A percentile compares a stretch with the other conserved stretches of the same genome.
Evolutionary conservation across 345 rosid species (phyloP).

Genomic region (Kernera saxatilis): DNA sequence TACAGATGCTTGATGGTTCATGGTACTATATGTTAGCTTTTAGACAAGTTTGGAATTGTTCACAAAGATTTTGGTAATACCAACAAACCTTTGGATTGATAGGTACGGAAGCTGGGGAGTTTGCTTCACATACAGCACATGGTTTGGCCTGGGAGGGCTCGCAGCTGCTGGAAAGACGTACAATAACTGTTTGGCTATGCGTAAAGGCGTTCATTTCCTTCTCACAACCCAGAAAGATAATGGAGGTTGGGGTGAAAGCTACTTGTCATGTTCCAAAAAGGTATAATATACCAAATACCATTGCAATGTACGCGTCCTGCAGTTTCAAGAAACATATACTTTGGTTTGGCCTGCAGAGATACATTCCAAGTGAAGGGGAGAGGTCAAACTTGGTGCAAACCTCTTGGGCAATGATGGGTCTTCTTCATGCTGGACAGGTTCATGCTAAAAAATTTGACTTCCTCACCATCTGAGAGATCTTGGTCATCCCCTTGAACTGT

Average conservation of each 20-base stretch:
- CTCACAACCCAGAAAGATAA: constrained; percentile 30
- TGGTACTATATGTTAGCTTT: constrained; percentile 26
- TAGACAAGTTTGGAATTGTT: background rate
- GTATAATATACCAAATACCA: constrained; percentile 5
- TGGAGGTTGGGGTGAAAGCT: constrained; percentile 39
- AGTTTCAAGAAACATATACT: background rate
- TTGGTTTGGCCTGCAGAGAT: constrained; percentile 26
- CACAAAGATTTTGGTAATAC: background rate
- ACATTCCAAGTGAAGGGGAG: constrained; percentile 30
- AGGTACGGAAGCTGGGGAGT: constrained; percentile 42
- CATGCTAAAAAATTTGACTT: background rate
- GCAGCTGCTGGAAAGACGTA: constrained; percentile 35
- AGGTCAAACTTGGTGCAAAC: constrained; percentile 36
- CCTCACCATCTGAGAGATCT: background rate
- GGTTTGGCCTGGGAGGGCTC: constrained; percentile 33
- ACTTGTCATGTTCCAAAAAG: constrained; percentile 33
- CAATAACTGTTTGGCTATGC: constrained; percentile 27
- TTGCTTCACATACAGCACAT: constrained; percentile 34
- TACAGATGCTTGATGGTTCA: constrained; percentile 41
- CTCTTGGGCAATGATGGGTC: constrained; percentile 35
- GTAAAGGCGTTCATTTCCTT: constrained; percentile 36
- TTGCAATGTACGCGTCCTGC: background rate
- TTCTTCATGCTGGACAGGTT: constrained; percentile 36
- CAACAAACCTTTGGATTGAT: constrained; percentile 7
- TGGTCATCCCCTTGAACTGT: background rate